phyloP scores from a whole-genome alignment of 768 basidiomycete species.

The Mycena filopes region DNA sequence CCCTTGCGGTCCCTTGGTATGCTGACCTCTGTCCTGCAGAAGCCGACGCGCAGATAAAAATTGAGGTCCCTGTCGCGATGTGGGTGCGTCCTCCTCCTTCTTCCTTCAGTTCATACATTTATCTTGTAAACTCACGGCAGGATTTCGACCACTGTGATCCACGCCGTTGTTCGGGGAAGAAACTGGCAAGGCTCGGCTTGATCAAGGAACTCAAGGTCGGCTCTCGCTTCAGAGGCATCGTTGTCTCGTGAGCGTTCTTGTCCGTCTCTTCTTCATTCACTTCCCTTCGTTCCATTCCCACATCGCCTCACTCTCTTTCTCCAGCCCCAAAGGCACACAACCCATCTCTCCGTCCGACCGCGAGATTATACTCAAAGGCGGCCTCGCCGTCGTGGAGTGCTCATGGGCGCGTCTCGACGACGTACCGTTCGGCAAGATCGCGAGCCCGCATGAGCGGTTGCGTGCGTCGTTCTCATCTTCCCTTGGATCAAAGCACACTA shows the following conservation, averaged over 20 bases:
- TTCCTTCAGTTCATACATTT: not conserved
- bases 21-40: no score
- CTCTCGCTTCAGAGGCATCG: constrained; percentile 88
- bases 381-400: constrained; percentile 98
- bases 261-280: constrained; percentile 13
- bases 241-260: constrained; percentile 81
- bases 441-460: constrained; percentile 91
- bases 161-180: constrained; percentile 84
- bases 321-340: constrained; percentile 84
- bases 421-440: constrained; percentile 93
- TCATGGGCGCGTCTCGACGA: constrained; percentile 97
- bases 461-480: constrained; percentile 66
- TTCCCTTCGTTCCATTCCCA: not conserved
- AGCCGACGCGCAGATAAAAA: constrained; percentile 43
- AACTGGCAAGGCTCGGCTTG: constrained; percentile 84
- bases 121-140: constrained; percentile 48
- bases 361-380: constrained; percentile 76
- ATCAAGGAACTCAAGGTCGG: constrained; percentile 88
- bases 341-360: constrained; percentile 86
- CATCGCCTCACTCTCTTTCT: constrained; percentile 12
- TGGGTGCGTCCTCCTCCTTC: constrained; percentile 81
- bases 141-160: constrained; percentile 99
- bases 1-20: no score
- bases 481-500: no score
- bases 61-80: constrained; percentile 90